A percentile compares a stretch with the other conserved stretches of the same genome.
These are phyloP conservation scores for Nematocida parisii DNA, from an alignment of 371 early-diverging fungal genomes.

Conservation along the genomic window DNA sequence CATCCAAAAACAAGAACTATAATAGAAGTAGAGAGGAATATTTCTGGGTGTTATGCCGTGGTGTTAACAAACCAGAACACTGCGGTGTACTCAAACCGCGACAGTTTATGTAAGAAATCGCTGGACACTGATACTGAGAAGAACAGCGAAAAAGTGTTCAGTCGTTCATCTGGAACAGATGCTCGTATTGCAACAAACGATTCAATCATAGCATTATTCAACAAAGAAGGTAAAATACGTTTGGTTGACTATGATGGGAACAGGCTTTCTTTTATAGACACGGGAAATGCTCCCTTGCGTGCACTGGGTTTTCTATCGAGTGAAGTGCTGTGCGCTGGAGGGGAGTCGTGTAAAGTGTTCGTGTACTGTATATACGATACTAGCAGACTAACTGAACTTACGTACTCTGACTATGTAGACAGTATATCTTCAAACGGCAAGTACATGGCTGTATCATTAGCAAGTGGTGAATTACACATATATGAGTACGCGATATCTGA, in stretches of 20 bases:
- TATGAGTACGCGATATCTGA: conserved; percentile 18
- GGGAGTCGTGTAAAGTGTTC: conserved; percentile 29
- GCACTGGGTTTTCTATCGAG: conserved; percentile 16
- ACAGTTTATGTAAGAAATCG: conserved; percentile 3
- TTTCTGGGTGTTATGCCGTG: conserved; percentile 7
- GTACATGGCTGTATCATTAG: conserved; percentile 25
- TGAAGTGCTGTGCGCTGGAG: conserved; percentile 35
- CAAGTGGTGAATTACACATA: conserved; percentile 51
- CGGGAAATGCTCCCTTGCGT: conserved; percentile 5
- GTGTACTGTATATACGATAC: conserved; percentile 28
- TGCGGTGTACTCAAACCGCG: conserved; percentile 13
- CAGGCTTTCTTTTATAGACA: conserved; percentile 13
- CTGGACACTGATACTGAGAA: neutral
- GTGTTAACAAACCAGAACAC: conserved; percentile 14
- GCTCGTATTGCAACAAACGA: conserved; percentile 3
- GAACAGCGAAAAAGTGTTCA: conserved; percentile 24
- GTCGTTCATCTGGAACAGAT: neutral
- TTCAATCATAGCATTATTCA: conserved; percentile 25
- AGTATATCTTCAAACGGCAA: conserved; percentile 11
- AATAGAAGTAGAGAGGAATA: conserved; percentile 8
- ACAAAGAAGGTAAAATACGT: conserved; percentile 37
- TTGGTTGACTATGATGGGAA: conserved; percentile 30
- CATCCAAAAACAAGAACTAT: conserved; percentile 14
- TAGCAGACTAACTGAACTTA: neutral
- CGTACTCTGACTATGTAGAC: conserved; percentile 48